phyloP scores from a whole-genome alignment of 345 rosid species.

The Gynandropsis gynandra region DNA sequence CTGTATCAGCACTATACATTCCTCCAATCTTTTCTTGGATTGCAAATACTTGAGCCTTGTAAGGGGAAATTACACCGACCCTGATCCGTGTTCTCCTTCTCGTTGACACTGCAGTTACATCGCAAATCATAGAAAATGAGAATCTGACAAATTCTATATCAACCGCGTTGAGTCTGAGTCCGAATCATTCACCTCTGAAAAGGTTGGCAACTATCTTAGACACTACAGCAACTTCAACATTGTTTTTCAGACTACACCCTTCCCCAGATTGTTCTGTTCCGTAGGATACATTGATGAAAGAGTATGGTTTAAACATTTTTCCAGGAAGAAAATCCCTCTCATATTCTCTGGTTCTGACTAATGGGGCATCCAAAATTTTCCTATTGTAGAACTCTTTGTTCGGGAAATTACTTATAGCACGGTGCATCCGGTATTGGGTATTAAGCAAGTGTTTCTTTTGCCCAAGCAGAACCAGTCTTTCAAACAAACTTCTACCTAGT shows the following conservation, averaged over 20 bases:
- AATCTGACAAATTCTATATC: neutral
- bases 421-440: conserved; percentile 80
- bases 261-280: conserved; percentile 31
- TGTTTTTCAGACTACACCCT: conserved; percentile 28
- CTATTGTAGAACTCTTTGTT: conserved; percentile 40
- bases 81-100: conserved; percentile 15
- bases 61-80: conserved; percentile 46
- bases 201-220: conserved; percentile 30
- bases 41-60: conserved; percentile 45
- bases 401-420: conserved; percentile 55
- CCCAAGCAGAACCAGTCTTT: conserved; percentile 45
- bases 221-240: conserved; percentile 36
- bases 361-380: conserved; percentile 38
- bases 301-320: conserved; percentile 38
- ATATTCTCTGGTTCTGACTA: conserved; percentile 30
- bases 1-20: neutral
- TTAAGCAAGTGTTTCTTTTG: conserved; percentile 43
- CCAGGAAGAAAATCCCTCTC: conserved; percentile 28
- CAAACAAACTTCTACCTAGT: conserved; percentile 65
- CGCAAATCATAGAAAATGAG: neutral
- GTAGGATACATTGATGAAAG: conserved; percentile 36
- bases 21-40: conserved; percentile 35
- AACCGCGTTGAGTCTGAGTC: neutral
- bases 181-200: conserved; percentile 30
- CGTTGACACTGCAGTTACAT: conserved; percentile 23